These are phyloP conservation scores for Starmerella roubikii DNA, from an alignment of 805 yeast genomes.

Conservation along the genomic window DNA sequence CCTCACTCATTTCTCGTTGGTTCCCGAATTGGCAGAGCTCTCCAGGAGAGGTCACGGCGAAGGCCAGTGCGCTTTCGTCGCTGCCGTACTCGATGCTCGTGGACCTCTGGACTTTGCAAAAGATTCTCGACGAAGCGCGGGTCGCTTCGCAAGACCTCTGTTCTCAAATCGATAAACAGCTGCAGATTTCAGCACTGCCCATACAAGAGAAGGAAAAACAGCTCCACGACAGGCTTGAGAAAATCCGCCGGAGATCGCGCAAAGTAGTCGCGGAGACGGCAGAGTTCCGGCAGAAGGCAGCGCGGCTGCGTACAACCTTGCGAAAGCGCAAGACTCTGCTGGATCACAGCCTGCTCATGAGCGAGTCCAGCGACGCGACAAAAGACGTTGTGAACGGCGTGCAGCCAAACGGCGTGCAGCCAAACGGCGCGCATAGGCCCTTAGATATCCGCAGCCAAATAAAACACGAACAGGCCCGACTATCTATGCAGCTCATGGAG, in stretches of 20 bases:
- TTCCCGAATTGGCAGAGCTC: slow-evolving; percentile 3
- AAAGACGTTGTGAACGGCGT: background rate
- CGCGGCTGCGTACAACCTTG: too few relatives aligned
- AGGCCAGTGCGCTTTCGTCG: slow-evolving; percentile 1
- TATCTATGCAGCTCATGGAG: slow-evolving; percentile 21
- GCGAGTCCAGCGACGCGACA: background rate
- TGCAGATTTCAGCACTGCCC: slow-evolving; percentile 7
- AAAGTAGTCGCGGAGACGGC: background rate
- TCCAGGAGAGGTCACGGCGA: background rate
- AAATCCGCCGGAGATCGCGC: background rate
- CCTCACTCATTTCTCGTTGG: slow-evolving; percentile 3
- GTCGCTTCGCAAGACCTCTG: slow-evolving; percentile 14
- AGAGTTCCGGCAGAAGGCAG: too few relatives aligned
- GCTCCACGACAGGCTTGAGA: slow-evolving; percentile 8
- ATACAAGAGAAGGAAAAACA: slow-evolving; percentile 7
- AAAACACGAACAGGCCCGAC: slow-evolving; percentile 19
- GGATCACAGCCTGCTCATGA: background rate
- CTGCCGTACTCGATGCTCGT: slow-evolving; percentile 22
- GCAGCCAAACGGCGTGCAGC: too few relatives aligned
- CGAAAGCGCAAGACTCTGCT: background rate
- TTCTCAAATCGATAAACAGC: slow-evolving; percentile 11
- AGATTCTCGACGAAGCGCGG: slow-evolving; percentile 23
- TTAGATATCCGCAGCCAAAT: background rate
- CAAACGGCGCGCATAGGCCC: background rate
- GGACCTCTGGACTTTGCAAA: slow-evolving; percentile 23